These are phyloP conservation scores for Immersiella caudata DNA, from an alignment of 495 filamentous ascomycete species.

Conservation along the genomic window DNA sequence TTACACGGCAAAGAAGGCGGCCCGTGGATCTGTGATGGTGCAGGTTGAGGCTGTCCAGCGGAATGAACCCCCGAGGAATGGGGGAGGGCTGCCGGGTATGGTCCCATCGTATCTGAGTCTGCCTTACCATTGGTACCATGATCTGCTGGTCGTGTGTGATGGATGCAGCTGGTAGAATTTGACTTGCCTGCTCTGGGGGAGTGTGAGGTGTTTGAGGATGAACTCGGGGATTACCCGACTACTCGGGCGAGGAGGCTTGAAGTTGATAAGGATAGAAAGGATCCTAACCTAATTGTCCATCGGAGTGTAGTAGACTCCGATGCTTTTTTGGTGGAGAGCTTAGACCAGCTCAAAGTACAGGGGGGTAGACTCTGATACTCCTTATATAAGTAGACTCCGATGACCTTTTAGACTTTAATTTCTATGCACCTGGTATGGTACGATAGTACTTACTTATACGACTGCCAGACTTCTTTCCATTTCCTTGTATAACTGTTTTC, in stretches of 20 bases:
- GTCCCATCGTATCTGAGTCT: slow-evolving; percentile 4
- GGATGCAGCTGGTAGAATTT: neutral
- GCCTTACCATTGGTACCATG: neutral
- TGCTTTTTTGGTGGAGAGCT: no score
- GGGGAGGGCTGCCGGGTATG: neutral
- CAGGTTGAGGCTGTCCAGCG: neutral
- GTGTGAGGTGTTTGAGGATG: neutral
- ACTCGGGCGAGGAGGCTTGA: neutral
- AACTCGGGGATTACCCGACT: neutral
- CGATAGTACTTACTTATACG: no score
- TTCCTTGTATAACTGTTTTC: no score
- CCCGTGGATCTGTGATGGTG: neutral
- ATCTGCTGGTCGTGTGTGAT: neutral
- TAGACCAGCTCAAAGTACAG: no score
- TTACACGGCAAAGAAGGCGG: slow-evolving; percentile 1
- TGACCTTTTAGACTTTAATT: no score
- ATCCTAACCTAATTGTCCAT: no score
- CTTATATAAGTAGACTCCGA: no score
- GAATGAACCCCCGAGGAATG: neutral
- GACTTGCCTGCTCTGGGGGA: neutral
- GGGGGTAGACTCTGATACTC: no score
- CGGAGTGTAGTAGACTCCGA: no score
- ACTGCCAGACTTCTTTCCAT: no score
- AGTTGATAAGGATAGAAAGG: neutral
- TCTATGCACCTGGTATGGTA: no score